Evolutionary conservation across 352 stramenopile genomes (phyloP).

Genomic region (Elongisporangium senticosum): DNA sequence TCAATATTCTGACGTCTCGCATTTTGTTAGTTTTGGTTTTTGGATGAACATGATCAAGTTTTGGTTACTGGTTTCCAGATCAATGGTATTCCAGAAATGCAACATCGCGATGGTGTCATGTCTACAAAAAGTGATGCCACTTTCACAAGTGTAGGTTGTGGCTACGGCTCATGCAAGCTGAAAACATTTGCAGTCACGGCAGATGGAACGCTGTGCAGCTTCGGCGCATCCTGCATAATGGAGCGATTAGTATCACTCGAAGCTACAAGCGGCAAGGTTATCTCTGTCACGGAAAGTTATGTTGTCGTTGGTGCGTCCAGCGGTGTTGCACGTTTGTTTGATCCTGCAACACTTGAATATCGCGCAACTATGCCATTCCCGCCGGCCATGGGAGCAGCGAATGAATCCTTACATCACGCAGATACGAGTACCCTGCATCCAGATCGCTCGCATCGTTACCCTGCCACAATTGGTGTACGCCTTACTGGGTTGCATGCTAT

Average conservation of each 20-base stretch:
- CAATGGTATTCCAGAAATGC: constrained; percentile 55
- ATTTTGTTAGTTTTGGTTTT: constrained; percentile 61
- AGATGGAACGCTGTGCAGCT: constrained; percentile 74
- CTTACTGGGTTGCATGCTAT: constrained; percentile 58
- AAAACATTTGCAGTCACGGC: constrained; percentile 73
- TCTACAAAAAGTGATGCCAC: constrained; percentile 53
- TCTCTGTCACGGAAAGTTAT: constrained; percentile 75
- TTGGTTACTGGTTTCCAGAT: constrained; percentile 45
- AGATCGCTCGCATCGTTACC: constrained; percentile 46
- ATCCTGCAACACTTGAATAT: constrained; percentile 69
- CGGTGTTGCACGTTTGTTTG: constrained; percentile 66
- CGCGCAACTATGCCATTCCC: constrained; percentile 68
- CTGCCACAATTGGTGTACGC: constrained; percentile 48
- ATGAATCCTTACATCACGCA: constrained; percentile 8
- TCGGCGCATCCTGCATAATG: constrained; percentile 67
- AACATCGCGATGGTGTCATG: constrained; percentile 49
- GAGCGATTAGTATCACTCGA: constrained; percentile 74
- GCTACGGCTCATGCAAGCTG: constrained; percentile 37
- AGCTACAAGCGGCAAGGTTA: constrained; percentile 41
- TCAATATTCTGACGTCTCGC: not conserved
- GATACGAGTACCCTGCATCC: constrained; percentile 31
- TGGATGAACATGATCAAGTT: constrained; percentile 47
- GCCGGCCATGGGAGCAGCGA: constrained; percentile 53
- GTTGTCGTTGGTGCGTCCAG: constrained; percentile 61
- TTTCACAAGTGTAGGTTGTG: constrained; percentile 67